phyloP scores from a whole-genome alignment of 2,329 filamentous ascomycete genomes.

The Westerdykella aurantiaca region DNA sequence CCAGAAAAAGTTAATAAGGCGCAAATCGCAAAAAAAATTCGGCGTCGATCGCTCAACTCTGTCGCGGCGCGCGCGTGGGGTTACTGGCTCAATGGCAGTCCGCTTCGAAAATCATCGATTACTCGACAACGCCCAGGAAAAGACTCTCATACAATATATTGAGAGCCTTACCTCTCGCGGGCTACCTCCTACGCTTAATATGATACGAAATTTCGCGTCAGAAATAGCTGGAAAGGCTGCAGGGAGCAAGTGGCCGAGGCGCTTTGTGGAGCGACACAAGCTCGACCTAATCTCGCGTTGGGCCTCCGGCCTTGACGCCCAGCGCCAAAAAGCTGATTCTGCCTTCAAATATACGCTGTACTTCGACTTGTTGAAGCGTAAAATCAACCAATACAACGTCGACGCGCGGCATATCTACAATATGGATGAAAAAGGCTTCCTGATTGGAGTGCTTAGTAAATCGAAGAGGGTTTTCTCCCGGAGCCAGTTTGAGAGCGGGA shows the following conservation, averaged over 20 bases:
- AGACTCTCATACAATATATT: constrained; percentile 15
- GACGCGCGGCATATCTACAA: no score
- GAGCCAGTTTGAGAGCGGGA: background rate
- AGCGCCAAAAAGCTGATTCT: constrained; percentile 15
- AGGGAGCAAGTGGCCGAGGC: constrained; percentile 10
- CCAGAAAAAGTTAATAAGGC: constrained; percentile 1
- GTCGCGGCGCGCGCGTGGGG: background rate
- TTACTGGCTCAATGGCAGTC: background rate
- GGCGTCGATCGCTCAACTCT: constrained; percentile 4
- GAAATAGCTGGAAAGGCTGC: constrained; percentile 6
- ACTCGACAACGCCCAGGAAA: constrained; percentile 5
- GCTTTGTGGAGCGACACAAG: constrained; percentile 9
- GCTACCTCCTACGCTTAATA: constrained; percentile 12
- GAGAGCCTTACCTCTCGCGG: constrained; percentile 6
- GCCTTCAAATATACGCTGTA: constrained; percentile 11
- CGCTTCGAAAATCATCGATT: constrained; percentile 1
- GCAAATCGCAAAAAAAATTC: constrained; percentile 4
- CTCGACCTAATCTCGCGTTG: constrained; percentile 9
- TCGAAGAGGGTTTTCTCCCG: no score
- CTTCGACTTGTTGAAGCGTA: constrained; percentile 10
- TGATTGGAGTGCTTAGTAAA: no score
- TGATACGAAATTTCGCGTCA: constrained; percentile 12
- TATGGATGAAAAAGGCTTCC: no score
- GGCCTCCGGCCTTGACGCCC: constrained; percentile 10
- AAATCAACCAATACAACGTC: no score